Evolutionary conservation across 1,139 yeast genomes (phyloP).

Genomic region (Blastobotrys raffinosifermentans): DNA sequence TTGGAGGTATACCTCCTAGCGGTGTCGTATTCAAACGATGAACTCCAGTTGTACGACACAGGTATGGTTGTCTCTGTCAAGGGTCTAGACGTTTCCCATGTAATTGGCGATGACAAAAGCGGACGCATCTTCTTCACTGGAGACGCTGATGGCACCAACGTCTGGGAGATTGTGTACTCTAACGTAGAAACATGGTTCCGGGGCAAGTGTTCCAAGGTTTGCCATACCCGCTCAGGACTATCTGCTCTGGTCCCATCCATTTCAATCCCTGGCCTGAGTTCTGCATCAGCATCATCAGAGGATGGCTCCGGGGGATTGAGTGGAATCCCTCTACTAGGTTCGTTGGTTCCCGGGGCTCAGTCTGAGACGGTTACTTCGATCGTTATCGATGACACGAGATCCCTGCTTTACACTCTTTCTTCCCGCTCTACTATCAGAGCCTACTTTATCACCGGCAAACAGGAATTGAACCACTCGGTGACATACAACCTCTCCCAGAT

Average conservation of each 20-base stretch:
- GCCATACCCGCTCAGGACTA: constrained; percentile 37
- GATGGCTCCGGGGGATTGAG: constrained; percentile 12
- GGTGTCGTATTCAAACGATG: constrained; percentile 53
- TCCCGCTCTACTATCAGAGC: constrained; percentile 78
- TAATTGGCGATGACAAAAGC: constrained; percentile 54
- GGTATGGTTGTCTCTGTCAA: constrained; percentile 74
- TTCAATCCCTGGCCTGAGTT: constrained; percentile 14
- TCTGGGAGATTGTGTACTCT: constrained; percentile 88
- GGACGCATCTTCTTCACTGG: constrained; percentile 84
- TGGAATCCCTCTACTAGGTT: constrained; percentile 19
- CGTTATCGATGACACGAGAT: constrained; percentile 70
- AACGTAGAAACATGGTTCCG: constrained; percentile 84
- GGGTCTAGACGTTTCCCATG: constrained; percentile 67
- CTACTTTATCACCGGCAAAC: constrained; percentile 46
- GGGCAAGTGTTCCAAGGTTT: constrained; percentile 74
- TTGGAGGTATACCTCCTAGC: constrained; percentile 74
- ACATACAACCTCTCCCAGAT: constrained; percentile 31
- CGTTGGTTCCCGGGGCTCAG: constrained; percentile 20
- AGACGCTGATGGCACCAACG: constrained; percentile 63
- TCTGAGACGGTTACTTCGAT: constrained; percentile 61
- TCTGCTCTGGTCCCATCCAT: constrained; percentile 21
- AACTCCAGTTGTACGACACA: constrained; percentile 71
- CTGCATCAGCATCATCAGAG: constrained; percentile 7
- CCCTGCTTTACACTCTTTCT: constrained; percentile 73
- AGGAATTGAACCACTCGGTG: constrained; percentile 35